Base-by-base conservation (phyloP, 2,329 filamentous ascomycete species). In the Ramichloridium luteum region DNA sequence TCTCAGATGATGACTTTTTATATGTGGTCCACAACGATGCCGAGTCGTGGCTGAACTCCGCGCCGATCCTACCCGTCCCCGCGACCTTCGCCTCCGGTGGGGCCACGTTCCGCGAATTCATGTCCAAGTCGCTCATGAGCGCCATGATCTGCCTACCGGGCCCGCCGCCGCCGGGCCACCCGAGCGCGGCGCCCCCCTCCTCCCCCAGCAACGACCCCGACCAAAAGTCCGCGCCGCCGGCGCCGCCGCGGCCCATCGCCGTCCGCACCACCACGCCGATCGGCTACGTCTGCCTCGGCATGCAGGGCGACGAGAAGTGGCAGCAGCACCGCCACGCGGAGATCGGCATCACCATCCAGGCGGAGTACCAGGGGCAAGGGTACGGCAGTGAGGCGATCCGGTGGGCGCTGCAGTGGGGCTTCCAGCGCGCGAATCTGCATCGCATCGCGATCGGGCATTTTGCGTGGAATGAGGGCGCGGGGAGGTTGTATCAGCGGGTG, bases 371-470 rank as follows among this genome's bases (percentile, higher is more conserved):
- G 32, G 49, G 52, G 0, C 40, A 53, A 13, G 63, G 65, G 0
- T 68, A 68, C 32, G 65, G 65, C 1, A 44, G 40, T 5, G 65
- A 68, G 40, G 59, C 61, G 1, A 60, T 69, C 27, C 48, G 51
- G 15, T 70, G 64, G 64, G 56, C 47, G 1, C 39, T 67, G 3
- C 54, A 62, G 14, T 68, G 64, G 56, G 59, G 59, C 0, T 70
- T 70, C 38, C 40, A 45, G 4, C 49, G 50, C n/a, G 62, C 54
- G 1, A 59, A 58, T 0, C 42, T 65, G 46, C 65, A 69, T 38
- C 48, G 59, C 4, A 57, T 69, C 12, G 47, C 43, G 8, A 54
- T 69, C 5, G 41, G 45, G 3, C 56, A 56, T 0, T 54, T 59
- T 13, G 53, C 44, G 6, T 68, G 55, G 31, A 70, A 68, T 28